phyloP scores from a whole-genome alignment of 2,329 filamentous ascomycete species.

The Proliferodiscus dingleyae region DNA sequence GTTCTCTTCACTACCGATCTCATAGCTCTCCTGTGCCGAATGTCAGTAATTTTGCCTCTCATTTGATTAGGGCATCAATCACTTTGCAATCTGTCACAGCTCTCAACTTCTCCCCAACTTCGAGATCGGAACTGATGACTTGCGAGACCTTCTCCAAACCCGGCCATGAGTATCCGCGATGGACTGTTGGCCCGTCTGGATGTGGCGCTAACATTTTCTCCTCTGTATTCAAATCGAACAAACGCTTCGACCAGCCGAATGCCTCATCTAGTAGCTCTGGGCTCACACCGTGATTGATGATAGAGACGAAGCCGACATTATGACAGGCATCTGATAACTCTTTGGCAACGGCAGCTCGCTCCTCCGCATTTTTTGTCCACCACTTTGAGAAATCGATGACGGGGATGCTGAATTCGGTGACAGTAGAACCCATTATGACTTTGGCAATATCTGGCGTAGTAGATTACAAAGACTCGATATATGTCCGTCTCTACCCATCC shows the following conservation, averaged over 20 bases:
- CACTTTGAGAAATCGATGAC: conserved; percentile 25
- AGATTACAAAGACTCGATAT: too few relatives aligned
- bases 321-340: conserved; percentile 38
- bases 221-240: conserved; percentile 40
- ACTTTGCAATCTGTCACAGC: conserved; percentile 49
- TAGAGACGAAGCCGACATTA: conserved; percentile 43
- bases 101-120: conserved; percentile 37
- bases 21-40: conserved; percentile 43
- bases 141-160: conserved; percentile 50
- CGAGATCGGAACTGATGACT: conserved; percentile 38
- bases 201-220: conserved; percentile 46
- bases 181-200: conserved; percentile 42
- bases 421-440: too few relatives aligned
- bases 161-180: conserved; percentile 52
- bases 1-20: conserved; percentile 45
- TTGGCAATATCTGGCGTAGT: too few relatives aligned
- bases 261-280: conserved; percentile 37
- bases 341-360: conserved; percentile 33
- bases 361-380: conserved; percentile 13
- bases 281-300: conserved; percentile 43
- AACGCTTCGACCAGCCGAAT: conserved; percentile 39
- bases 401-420: conserved; percentile 16
- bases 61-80: too few relatives aligned
- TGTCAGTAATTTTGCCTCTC: too few relatives aligned
- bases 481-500: too few relatives aligned